Evolutionary conservation across 345 rosid genomes (phyloP).

Genomic region (Angophora floribunda): DNA sequence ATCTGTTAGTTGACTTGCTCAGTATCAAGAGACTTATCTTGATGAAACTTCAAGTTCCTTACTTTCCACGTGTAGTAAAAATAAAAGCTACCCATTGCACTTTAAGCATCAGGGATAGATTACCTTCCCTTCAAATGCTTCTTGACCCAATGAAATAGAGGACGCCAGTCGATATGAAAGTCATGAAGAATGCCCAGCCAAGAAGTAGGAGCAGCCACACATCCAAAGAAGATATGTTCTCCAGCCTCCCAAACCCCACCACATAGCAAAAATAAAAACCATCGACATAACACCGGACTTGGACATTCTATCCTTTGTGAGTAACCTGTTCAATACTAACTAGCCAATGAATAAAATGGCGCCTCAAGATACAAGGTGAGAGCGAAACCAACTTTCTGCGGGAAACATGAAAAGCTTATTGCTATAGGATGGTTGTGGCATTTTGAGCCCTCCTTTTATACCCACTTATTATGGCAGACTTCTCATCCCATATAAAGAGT

Average conservation of each 20-base stretch:
- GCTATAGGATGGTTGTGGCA: background rate
- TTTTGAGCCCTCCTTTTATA: background rate
- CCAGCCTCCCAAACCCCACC: background rate
- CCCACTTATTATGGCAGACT: background rate
- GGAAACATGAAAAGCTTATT: background rate
- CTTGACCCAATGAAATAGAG: background rate
- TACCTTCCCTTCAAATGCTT: background rate
- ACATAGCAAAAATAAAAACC: background rate
- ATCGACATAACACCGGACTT: background rate
- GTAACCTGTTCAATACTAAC: background rate
- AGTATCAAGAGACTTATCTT: background rate
- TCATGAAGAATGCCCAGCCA: background rate
- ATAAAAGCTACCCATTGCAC: background rate
- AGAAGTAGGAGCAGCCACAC: background rate
- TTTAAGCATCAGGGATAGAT: background rate
- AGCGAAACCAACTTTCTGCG: background rate
- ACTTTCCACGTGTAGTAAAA: background rate
- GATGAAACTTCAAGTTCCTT: background rate
- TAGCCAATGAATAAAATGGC: background rate
- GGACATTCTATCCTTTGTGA: background rate
- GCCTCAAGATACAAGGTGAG: background rate
- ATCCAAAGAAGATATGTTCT: background rate
- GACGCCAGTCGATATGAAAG: background rate
- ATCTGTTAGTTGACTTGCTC: background rate
- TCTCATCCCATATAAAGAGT: background rate